Base-by-base conservation (phyloP, 2,329 filamentous ascomycete genomes). In the Claviceps sp. region DNA sequence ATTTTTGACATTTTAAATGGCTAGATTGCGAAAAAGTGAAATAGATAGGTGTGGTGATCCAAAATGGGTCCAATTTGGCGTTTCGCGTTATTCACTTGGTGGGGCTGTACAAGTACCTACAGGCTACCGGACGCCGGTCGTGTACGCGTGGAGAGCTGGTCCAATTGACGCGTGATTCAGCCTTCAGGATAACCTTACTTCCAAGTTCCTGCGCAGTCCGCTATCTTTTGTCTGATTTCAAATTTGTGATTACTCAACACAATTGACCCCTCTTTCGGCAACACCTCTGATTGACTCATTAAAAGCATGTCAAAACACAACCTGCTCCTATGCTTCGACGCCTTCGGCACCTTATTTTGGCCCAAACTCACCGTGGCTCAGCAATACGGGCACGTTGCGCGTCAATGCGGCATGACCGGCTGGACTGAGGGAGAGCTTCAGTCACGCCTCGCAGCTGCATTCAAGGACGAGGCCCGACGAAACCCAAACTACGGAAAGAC, bases 331-430 rank as follows among this genome's bases (percentile, higher is more conserved):
- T 79, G 77, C 54, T 77, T 84, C 50, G 80, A 85, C 61, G 80
- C 80, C 4, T 83, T 83, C 57, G 79, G 77, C n/a, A 85, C 80
- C 0, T 66, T 85, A 2, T 83, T 81, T 63, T 66, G 63, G 11
- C 78, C 79, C 0, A 72, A 67, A 47, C 58, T 60, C 9, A 66
- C 76, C 1, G 71, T 83, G 7, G 66, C 70, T 5, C 61, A 67
- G 50, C 76, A 81, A 57, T 85, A 85, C 61, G 70, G 65, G 39
- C 63, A 70, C 20, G 67, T 77, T 2, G 80, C 79, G 1, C 61
- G 69, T 17, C 63, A 69, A 50, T 69, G 75, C 59, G 78, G 79
- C 3, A 58, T 81, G 42, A 57, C 58, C 8, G 62, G 65, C 54
- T 67, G 75, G 50, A 64, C 56, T 2, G 66, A 72, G 26, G 63